These are phyloP conservation scores for Bretziella fagacearum DNA, from an alignment of 2,329 filamentous ascomycete species.

Conservation along the genomic window DNA sequence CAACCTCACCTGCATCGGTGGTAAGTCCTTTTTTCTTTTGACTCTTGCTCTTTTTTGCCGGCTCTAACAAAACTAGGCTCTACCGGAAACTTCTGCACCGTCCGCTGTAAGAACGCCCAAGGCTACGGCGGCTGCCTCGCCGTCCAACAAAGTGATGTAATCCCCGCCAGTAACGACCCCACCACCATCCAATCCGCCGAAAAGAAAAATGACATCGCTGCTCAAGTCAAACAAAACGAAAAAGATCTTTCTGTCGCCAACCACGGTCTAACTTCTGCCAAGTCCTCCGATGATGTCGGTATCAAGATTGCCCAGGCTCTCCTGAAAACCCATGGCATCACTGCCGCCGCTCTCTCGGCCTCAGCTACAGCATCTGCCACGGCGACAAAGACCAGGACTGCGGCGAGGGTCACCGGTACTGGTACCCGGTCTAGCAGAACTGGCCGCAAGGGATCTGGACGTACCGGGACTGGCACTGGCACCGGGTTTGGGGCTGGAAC, in stretches of 20 bases:
- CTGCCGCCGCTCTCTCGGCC: background rate
- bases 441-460: background rate
- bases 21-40: conserved; percentile 19
- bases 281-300: conserved; percentile 5
- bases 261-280: conserved; percentile 7
- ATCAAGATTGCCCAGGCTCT: conserved; percentile 9
- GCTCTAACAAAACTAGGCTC: too few species aligned
- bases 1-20: conserved; percentile 32
- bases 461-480: background rate
- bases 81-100: conserved; percentile 40
- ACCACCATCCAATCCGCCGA: conserved; percentile 5
- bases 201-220: conserved; percentile 9
- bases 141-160: conserved; percentile 31
- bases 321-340: conserved; percentile 2
- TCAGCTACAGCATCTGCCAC: background rate
- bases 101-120: conserved; percentile 38
- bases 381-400: background rate
- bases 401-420: background rate
- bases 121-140: conserved; percentile 42
- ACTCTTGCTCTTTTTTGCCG: background rate
- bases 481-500: too few species aligned
- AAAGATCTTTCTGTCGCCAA: conserved; percentile 7
- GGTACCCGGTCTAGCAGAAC: background rate
- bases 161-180: conserved; percentile 8
- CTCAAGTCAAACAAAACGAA: conserved; percentile 11